Percentiles rank a stretch among this genome's conserved stretches.
Conservation (phyloP, 1,284 basidiomycete genomes). For the Cryptococcus sp. region DNA sequence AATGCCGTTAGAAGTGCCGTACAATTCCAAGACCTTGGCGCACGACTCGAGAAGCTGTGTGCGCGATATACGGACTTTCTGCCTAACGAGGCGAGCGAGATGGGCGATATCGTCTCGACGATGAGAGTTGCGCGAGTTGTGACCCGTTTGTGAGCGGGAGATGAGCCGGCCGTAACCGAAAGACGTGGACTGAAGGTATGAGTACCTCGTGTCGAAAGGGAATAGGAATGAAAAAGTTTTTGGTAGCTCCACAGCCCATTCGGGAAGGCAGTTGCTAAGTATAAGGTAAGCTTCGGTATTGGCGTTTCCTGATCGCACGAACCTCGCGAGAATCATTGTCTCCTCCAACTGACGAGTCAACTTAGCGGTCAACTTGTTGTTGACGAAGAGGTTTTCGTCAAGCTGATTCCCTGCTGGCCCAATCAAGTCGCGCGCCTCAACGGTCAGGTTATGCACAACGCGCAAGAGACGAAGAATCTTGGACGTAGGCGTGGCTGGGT, state of each 20-base stretch:
- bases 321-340: conserved; percentile 98
- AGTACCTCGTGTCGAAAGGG: conserved; percentile 95
- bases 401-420: conserved; percentile 48
- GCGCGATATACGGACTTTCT: conserved; percentile 95
- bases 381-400: conserved; percentile 83
- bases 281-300: conserved; percentile 2
- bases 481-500: conserved; percentile 73
- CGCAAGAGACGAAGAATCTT: conserved; percentile 89
- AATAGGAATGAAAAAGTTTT: conserved; percentile 96
- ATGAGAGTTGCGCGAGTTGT: conserved; percentile 66
- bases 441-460: conserved; percentile 76
- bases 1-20: conserved; percentile 83
- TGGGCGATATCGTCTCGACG: conserved; percentile 89
- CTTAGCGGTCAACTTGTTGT: conserved; percentile 97
- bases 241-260: conserved; percentile 93
- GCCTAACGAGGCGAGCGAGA: conserved; percentile 86
- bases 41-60: conserved; percentile 95
- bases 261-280: conserved; percentile 83
- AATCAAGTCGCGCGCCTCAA: conserved; percentile 53
- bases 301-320: conserved; percentile 17
- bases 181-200: conserved; percentile 94
- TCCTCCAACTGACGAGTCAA: conserved; percentile 97
- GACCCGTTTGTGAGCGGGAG: conserved; percentile 82
- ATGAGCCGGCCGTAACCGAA: conserved; percentile 96
- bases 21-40: conserved; percentile 95